Evolutionary conservation across 352 stramenopile species (phyloP), one percentile per base, ranked within the genome.

Genomic region (Phytophthora idaei): DNA sequence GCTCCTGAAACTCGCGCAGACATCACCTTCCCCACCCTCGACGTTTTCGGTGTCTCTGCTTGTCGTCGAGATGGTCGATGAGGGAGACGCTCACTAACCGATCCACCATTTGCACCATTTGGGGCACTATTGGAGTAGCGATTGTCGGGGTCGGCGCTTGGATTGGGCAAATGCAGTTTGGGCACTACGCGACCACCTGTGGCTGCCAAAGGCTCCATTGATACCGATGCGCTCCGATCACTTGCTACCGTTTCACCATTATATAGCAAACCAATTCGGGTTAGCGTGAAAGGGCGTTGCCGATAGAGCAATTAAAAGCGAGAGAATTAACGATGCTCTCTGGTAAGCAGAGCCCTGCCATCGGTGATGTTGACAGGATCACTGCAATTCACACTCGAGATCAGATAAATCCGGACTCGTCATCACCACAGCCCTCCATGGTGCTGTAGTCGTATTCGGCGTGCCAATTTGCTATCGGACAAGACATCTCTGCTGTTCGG

Each of bases 1-100:
- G 77, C 64, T 4, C 46, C 70, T 25, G 63, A 81, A 6, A 81
- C 57, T 7, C 77, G 74, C n/a, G 44, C 5, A 31, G 75, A 55
- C 15, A 70, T 52, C 14, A 81, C 56, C 11, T 78, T 78, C 7
- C 46, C 53, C 4, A 59, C 25, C 0, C 60, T 50, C 15, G 46
- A 36, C 9, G n/a, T 57, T 28, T 12, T 45, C 17, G 45, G 17
- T 31, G 27, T 8, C 27, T 69, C 28, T 44, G 44, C 15, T 25
- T 55, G 21, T 7, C 32, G 55, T 28, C 53, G 62, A 28, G 39
- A 62, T 47, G 52, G 59, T 28, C 61, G 60, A 66, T 57, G 46
- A 10, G 61, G 48, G 47, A 64, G 64, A 21, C 69, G 60, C 34
- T 62, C 67, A 9, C 57, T 72, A 21, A 49, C n/a, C 1, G 42